Evolutionary conservation across 306 rosid species (phyloP), one percentile per base, ranked within the genome.

Genomic region (Alnus glutinosa): DNA sequence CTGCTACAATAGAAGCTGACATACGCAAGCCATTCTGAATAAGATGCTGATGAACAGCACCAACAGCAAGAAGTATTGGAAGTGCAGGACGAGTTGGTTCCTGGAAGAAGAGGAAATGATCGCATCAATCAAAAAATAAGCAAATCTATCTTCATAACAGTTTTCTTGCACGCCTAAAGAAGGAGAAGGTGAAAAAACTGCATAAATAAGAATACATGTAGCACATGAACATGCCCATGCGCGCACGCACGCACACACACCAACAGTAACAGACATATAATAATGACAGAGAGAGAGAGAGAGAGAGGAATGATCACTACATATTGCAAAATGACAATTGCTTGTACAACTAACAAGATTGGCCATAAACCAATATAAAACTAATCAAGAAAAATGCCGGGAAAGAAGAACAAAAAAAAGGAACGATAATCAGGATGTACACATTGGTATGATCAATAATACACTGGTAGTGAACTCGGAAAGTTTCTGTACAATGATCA

Each of bases 41-140:
- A 76, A 95, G 93, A 89, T 95, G 99, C 88, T 95, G 99, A 84
- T 95, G 99, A 81, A 95, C 96, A 76, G 99, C 92, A 77, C 99
- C 99, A 51, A 95, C 94, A 67, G 99, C 98, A 55, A 95, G 99
- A 89, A 92, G 99, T 71, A 93, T 85, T 15, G 99, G 99, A 81
- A 95, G 86, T 85, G 97, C 90, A 46, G 99, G 99, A 73, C 86
- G 97, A 71, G 99, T 95, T 75, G 98, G 90, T 86, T 92, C 93
- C 98, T 95, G 78, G 44, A 66, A 13, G 49, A 70, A 80, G 71
- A 52, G 71, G 36, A 23, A 37, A 55, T 59, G 16, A 81, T 30
- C 18, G 55, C 71, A 87, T 79, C 55, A 76, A 76, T 39, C 18
- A 81, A 64, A 44, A 44, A 70, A 37, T 67, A 68, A 70, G 34